Base-by-base conservation (phyloP, 495 filamentous ascomycete species). In the Aspergillus ellipticus region DNA sequence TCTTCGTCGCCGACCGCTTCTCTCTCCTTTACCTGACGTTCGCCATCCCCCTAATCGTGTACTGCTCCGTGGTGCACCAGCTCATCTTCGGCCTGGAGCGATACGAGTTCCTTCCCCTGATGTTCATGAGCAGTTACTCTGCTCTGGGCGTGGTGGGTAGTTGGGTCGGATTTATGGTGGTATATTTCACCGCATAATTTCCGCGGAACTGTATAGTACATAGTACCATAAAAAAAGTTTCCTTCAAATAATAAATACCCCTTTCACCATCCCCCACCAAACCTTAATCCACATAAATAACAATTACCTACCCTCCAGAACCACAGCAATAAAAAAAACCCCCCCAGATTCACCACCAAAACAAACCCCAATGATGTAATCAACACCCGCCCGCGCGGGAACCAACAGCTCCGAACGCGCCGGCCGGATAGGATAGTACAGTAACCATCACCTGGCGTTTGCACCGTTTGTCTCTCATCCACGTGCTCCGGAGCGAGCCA, bases 121-220 rank as follows among this genome's bases (percentile, higher is more conserved):
- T 98, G 94, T 95, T 97, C 66, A 96, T 85, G 66, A 97, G 93
- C 73, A 88, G 89, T 42, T 98, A 98, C 73, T 93, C 88, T 15
- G 94, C 94, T 17, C 71, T 97, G 39, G 94, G 94, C n/a, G 90
- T 98, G 1, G 84, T 97, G 11, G 94, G 90, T 4, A 98, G 94
- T 76, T 97, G 93, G 93, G 65, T 97, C 51, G 92, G 94, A 17
- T 96, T 97, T 67, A 82, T 89, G 79, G 91, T 96, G 21, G 89
- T 98, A 37, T 96, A 91, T 70, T 93, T 96, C 70, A 88, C 85
- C 1, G 83, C 83, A 51, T 89, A 77, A 22, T 5, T 4, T 9
- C 13, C 2, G 35, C n/a, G n/a, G 33, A 35, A 2, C 33, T 35
- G 33, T 39, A 39, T 39, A 39, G 35, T 15, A n/a, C n/a, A n/a